These are phyloP conservation scores for Kwoniella shivajii DNA, from an alignment of 1,284 basidiomycete species.

Conservation along the genomic window DNA sequence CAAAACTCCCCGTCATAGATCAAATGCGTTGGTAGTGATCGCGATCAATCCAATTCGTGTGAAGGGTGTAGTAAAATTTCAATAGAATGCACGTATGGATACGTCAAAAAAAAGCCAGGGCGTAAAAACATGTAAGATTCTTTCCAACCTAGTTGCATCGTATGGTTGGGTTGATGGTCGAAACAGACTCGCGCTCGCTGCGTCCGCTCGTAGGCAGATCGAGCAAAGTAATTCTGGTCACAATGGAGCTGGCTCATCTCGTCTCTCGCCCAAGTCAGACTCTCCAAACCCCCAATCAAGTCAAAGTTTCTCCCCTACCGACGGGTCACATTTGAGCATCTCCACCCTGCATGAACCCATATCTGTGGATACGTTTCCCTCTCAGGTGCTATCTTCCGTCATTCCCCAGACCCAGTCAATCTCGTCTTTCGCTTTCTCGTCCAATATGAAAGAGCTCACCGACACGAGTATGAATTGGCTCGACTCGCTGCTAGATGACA, in stretches of 20 bases:
- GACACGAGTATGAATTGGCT: constrained; percentile 7
- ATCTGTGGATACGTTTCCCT: too few species aligned
- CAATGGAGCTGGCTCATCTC: too few species aligned
- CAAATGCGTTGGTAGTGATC: constrained; percentile 35
- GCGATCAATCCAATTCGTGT: constrained; percentile 24
- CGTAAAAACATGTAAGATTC: constrained; percentile 45
- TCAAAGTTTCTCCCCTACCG: neutral
- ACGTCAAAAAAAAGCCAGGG: constrained; percentile 51
- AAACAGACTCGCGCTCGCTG: neutral
- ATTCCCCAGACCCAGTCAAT: neutral
- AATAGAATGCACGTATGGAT: constrained; percentile 46
- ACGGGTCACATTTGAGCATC: neutral
- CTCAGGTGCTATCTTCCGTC: neutral
- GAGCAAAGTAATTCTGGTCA: neutral
- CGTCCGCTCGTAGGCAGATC: neutral
- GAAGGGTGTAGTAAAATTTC: constrained; percentile 46
- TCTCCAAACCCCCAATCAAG: too few species aligned
- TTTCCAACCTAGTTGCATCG: neutral
- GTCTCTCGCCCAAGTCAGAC: too few species aligned
- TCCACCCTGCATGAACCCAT: neutral
- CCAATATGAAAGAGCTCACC: neutral
- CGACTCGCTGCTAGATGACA: constrained; percentile 5
- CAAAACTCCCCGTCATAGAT: constrained; percentile 29
- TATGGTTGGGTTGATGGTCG: too few species aligned
- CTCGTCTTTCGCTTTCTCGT: neutral